Evolutionary conservation across 768 basidiomycete species (phyloP), one percentile per base, ranked within the genome.

Genomic region (Mycena leptocephala): DNA sequence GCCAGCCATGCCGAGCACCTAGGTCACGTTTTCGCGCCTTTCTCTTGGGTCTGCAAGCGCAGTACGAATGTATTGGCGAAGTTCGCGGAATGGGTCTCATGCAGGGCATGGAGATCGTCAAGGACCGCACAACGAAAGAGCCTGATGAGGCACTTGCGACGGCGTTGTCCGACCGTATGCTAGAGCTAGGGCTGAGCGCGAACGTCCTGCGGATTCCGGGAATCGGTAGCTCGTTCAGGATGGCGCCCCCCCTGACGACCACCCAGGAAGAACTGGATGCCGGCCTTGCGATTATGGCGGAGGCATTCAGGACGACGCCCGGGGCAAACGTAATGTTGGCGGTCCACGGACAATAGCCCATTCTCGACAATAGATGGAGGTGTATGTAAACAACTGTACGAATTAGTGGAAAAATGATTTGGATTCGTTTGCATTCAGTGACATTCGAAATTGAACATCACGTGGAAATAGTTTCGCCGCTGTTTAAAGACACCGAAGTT

Each of bases 31-130:
- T 80, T 55, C 79, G 72, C 24, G 41, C 74, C 8, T 78, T 78
- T 26, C 74, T 80, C 7, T 53, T 78, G 13, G 74, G 69, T 7
- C 48, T 80, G 33, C 79, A 80, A 41, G 75, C 76, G 41, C 76
- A 80, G 48, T 80, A 80, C 63, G 70, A 70, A 20, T 80, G 77
- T 24, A 78, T 80, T 43, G 79, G 79, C n/a, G 79, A 80, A 43
- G 62, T 80, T 1, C 79, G 79, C n/a, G 79, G 79, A 7, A 53
- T 78, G 69, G 79, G 79, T 11, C 70, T 80, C 35, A 74, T 80
- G 69, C 74, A 78, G 64, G 79, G 79, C 14, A 76, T 80, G 75
- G 79, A 80, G 28, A 78, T 80, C 39, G 76, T 80, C 13, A 75
- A 72, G 30, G 59, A 76, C 48, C 76, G 77, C 46, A 70, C 74